These are phyloP conservation scores for Pisolithus thermaeus DNA, from an alignment of 1,284 basidiomycete species.

Conservation along the genomic window DNA sequence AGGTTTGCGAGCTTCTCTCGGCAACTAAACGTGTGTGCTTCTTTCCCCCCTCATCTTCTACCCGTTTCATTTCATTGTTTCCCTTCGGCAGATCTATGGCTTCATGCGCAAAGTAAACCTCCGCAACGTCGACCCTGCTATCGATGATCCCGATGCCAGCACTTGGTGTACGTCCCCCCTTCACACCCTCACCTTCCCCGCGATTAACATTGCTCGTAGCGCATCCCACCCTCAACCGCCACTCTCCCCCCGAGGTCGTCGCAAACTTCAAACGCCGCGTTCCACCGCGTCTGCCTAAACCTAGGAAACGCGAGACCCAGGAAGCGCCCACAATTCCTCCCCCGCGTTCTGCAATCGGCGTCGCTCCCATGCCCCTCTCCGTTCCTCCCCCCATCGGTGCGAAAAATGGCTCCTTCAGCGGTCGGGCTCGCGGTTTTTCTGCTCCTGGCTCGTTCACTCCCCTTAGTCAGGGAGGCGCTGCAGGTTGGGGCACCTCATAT, in stretches of 20 bases:
- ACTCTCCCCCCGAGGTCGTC: conserved; percentile 80
- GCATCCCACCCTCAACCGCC: conserved; percentile 81
- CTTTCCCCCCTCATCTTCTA: conserved; percentile 16
- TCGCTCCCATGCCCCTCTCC: conserved; percentile 56
- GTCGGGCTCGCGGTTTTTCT: conserved; percentile 71
- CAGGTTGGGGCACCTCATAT: conserved; percentile 56
- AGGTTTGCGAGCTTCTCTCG: conserved; percentile 91
- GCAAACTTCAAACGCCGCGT: conserved; percentile 90
- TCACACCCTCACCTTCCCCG: conserved; percentile 12
- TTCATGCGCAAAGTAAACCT: conserved; percentile 94
- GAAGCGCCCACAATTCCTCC: conserved; percentile 60
- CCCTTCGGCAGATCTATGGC: conserved; percentile 75
- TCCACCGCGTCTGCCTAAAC: conserved; percentile 83
- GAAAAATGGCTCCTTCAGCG: conserved; percentile 37
- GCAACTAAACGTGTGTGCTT: conserved; percentile 78
- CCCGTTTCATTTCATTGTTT: conserved; percentile 19
- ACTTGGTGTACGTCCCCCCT: conserved; percentile 75
- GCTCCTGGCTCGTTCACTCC: conserved; percentile 73
- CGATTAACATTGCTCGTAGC: conserved; percentile 41
- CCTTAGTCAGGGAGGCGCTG: conserved; percentile 47
- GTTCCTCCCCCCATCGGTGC: conserved; percentile 41
- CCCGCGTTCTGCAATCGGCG: conserved; percentile 64
- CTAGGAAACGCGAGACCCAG: conserved; percentile 65
- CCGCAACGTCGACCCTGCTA: conserved; percentile 85
- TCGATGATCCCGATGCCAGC: conserved; percentile 88